phyloP scores from a whole-genome alignment of 1,284 basidiomycete species.

The Leccinum fallax region DNA sequence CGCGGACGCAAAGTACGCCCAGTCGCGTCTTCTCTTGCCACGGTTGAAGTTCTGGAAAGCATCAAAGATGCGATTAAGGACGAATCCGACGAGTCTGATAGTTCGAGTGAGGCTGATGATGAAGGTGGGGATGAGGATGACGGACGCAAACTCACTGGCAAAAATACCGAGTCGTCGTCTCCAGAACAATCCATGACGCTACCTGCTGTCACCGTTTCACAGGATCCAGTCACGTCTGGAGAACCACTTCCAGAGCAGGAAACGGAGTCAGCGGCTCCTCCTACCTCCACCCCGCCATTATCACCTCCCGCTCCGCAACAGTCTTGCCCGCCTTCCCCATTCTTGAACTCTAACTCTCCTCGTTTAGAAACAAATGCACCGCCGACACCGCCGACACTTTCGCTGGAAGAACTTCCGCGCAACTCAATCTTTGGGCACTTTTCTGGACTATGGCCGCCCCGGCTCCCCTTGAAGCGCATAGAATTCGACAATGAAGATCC shows the following conservation, averaged over 20 bases:
- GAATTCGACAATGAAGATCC: constrained; percentile 64
- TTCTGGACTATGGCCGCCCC: constrained; percentile 76
- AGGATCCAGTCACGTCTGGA: constrained; percentile 10
- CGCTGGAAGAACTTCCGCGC: constrained; percentile 56
- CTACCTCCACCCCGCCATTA: constrained; percentile 30
- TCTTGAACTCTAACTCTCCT: constrained; percentile 46
- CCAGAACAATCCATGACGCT: constrained; percentile 38
- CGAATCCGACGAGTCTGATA: constrained; percentile 77
- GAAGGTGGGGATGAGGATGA: constrained; percentile 78
- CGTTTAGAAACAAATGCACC: constrained; percentile 43
- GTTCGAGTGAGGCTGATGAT: constrained; percentile 88
- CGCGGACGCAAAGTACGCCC: constrained; percentile 92
- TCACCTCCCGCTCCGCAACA: constrained; percentile 37
- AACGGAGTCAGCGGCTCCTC: constrained; percentile 16
- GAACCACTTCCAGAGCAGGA: constrained; percentile 16
- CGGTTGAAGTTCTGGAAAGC: constrained; percentile 89
- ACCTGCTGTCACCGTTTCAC: constrained; percentile 19
- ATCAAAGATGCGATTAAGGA: constrained; percentile 92
- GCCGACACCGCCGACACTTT: constrained; percentile 55
- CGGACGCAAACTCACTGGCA: constrained; percentile 33
- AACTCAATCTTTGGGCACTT: constrained; percentile 79
- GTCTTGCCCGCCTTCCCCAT: constrained; percentile 58
- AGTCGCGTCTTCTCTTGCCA: constrained; percentile 87
- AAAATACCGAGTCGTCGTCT: constrained; percentile 40
- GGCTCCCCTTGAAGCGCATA: constrained; percentile 45